phyloP scores from a whole-genome alignment of 768 basidiomycete genomes.

The Boletus tylopilopsis region DNA sequence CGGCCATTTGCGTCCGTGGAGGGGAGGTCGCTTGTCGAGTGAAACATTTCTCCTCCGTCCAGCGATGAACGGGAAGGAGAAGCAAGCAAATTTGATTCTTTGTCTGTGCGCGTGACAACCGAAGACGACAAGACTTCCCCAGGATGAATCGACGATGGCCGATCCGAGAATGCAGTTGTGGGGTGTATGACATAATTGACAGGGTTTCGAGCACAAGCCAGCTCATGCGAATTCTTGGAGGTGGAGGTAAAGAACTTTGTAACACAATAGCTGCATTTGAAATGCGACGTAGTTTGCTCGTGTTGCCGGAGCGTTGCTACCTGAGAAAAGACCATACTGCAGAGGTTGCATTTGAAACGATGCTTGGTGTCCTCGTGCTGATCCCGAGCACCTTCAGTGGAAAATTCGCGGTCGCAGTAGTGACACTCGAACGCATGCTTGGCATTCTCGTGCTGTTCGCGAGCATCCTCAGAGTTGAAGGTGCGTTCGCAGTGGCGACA shows the following conservation, averaged over 20 bases:
- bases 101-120: not conserved
- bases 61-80: slow-evolving; percentile 4
- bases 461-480: not conserved
- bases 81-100: not conserved
- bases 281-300: not conserved
- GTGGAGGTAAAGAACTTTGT: not conserved
- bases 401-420: not conserved
- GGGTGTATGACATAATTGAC: not conserved
- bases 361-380: slow-evolving; percentile 13
- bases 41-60: slow-evolving; percentile 9
- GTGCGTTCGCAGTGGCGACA: not conserved
- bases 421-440: not conserved
- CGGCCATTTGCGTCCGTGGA: not conserved
- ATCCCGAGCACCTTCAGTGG: not conserved
- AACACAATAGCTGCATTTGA: slow-evolving; percentile 6
- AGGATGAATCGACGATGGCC: not conserved
- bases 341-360: not conserved
- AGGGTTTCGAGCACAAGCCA: slow-evolving; percentile 2
- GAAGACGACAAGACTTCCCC: not conserved
- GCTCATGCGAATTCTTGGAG: slow-evolving; percentile 5
- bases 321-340: not conserved
- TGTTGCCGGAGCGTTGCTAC: not conserved
- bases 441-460: not conserved
- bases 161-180: not conserved
- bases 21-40: not conserved